Base-by-base conservation (phyloP, 176 grass and related monocot genomes). In the Aegilops speltoides region DNA sequence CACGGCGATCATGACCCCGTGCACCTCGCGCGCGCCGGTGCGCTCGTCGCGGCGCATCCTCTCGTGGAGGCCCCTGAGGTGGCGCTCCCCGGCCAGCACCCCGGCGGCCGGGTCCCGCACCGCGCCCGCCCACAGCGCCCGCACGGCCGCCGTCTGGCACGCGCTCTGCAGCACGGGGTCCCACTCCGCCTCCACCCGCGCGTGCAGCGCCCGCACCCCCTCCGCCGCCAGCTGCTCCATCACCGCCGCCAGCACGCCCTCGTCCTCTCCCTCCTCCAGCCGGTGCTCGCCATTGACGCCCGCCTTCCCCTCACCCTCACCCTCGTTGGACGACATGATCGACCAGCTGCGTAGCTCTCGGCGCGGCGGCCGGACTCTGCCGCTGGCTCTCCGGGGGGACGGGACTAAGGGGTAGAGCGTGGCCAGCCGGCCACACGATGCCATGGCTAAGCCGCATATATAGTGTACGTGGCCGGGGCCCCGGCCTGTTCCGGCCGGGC, bases 111-210 rank as follows among this genome's bases (percentile, higher is more conserved):
- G 96, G 76, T 98, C 96, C 5, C 88, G 85, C 17, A 98, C 83
- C 0, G 84, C 93, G 46, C 79, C 68, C 10, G 37, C 74, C 96
- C 96, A 98, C 85, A 96, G 79, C 28, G 96, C 96, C 8, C 96
- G 90, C 57, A 67, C 94, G 25, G 96, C 96, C 54, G 96, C 96
- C 83, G 93, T 98, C 94, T 98, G 96, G 86, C 96, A 95, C 60
- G 96, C 91, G 79, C 90, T 96, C 88, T 91, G 92, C 84, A 92
- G 91, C 76, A 98, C 83, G 40, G 85, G 92, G 0, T 83, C 88
- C 96, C 96, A 98, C 84, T 96, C 90, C 24, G 75, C 87, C 26
- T 96, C 92, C 79, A 96, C 88, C 24, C 88, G 66, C 68, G 86
- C 81, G 81, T 98, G 96, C 90, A 98, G 83, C 56, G 84, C 86